Evolutionary conservation across 306 rosid species (phyloP).

Genomic region (Myrica gale): DNA sequence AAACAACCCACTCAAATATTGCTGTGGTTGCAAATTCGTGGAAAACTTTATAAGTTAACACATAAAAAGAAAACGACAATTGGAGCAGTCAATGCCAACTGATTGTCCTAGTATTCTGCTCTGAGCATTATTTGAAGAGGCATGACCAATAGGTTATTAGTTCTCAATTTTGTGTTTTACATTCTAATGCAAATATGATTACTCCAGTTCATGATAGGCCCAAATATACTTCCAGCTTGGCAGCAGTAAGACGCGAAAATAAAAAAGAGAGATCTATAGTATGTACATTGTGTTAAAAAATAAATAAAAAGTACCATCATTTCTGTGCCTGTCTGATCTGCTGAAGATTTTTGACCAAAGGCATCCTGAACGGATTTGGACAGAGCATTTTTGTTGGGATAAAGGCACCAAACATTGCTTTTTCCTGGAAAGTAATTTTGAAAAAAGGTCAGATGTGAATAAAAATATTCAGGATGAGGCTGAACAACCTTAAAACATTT

Average conservation of each 20-base stretch:
- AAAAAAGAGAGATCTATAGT: constrained; percentile 8
- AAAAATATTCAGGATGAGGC: constrained; percentile 12
- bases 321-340: constrained; percentile 31
- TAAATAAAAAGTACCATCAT: constrained; percentile 36
- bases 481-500: constrained; percentile 4
- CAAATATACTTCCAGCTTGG: constrained; percentile 9
- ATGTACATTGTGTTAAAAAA: constrained; percentile 2
- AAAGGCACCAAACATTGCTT: constrained; percentile 80
- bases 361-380: constrained; percentile 65
- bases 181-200: background rate
- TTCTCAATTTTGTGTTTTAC: background rate
- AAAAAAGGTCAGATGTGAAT: constrained; percentile 21
- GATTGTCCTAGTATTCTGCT: background rate
- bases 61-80: background rate
- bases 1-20: background rate
- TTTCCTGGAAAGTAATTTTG: constrained; percentile 49
- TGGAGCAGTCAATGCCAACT: background rate
- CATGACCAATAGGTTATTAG: no score
- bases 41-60: background rate
- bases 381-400: constrained; percentile 70
- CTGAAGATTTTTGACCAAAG: constrained; percentile 49
- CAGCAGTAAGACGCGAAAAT: background rate
- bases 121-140: background rate
- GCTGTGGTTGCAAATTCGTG: background rate
- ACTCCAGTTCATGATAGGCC: background rate